Conservation (phyloP, 2,329 filamentous ascomycete species). For the Tolypocladium album region DNA sequence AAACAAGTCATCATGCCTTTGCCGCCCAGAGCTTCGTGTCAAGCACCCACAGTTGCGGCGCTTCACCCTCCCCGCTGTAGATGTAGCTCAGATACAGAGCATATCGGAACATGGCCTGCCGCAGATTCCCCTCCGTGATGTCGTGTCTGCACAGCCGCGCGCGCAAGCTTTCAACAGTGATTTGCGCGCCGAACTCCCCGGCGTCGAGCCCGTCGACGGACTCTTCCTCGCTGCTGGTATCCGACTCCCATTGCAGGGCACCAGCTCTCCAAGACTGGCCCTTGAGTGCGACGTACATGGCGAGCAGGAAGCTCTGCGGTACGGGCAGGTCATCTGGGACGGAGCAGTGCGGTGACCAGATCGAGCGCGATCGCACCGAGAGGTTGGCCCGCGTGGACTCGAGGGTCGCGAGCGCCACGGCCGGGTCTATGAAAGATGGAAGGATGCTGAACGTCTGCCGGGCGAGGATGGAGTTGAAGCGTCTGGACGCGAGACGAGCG, state of each 20-base stretch:
- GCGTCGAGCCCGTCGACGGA: conserved; percentile 1
- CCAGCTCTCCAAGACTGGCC: conserved; percentile 11
- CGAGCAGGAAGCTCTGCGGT: conserved; percentile 19
- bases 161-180: conserved; percentile 8
- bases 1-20: background rate
- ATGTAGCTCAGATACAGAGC: conserved; percentile 23
- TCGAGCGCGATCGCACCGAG: conserved; percentile 10
- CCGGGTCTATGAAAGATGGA: conserved; percentile 17
- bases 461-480: conserved; percentile 20
- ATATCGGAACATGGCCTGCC: conserved; percentile 21
- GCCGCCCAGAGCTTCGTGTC: conserved; percentile 8
- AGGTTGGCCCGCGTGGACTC: conserved; percentile 11
- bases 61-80: conserved; percentile 11
- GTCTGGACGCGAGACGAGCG: conserved; percentile 19
- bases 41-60: conserved; percentile 21
- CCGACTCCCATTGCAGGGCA: background rate
- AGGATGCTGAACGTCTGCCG: conserved; percentile 16
- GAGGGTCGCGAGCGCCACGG: conserved; percentile 12
- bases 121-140: conserved; percentile 12
- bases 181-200: conserved; percentile 1
- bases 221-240: conserved; percentile 5
- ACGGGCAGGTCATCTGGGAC: conserved; percentile 18
- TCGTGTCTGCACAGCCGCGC: conserved; percentile 10
- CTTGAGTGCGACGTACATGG: conserved; percentile 16
- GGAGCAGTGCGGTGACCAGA: conserved; percentile 25